These are phyloP conservation scores for Cardamine chenopodiifolia DNA, from an alignment of 345 rosid species.

Conservation along the genomic window DNA sequence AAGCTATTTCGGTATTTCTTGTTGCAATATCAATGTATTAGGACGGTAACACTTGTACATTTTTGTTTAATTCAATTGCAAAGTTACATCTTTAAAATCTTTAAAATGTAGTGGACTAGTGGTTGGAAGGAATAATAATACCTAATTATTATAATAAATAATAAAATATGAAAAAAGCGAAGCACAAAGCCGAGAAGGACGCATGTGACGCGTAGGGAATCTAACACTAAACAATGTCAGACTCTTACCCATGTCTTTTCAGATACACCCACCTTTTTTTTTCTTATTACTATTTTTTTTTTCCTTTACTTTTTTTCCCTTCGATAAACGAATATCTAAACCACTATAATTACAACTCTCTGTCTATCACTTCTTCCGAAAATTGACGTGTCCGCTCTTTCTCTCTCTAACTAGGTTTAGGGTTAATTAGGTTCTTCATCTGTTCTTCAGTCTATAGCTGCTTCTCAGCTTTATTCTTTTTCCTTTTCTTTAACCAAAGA, in stretches of 20 bases:
- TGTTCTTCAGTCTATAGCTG: not conserved
- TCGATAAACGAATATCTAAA: slow-evolving; percentile 36
- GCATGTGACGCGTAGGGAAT: slow-evolving; percentile 49
- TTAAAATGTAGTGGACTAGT: slow-evolving; percentile 38
- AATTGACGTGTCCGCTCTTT: not conserved
- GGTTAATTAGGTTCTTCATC: slow-evolving; percentile 20
- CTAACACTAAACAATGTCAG: slow-evolving; percentile 45
- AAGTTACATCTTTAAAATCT: slow-evolving; percentile 6
- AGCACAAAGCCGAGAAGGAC: slow-evolving; percentile 39
- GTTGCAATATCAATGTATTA: not conserved
- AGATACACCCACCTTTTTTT: slow-evolving; percentile 40
- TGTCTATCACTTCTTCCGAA: not conserved
- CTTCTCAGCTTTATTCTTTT: not conserved
- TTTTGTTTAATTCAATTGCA: not conserved
- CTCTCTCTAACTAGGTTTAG: not conserved
- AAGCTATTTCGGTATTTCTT: not conserved
- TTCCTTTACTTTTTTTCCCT: not conserved
- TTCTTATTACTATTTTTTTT: not conserved
- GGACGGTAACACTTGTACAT: not conserved
- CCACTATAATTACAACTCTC: slow-evolving; percentile 41
- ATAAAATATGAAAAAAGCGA: not conserved
- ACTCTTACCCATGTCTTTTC: slow-evolving; percentile 36
- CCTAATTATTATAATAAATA: not conserved
- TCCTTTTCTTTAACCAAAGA: not conserved
- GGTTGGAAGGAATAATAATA: slow-evolving; percentile 27